Evolutionary conservation across 2,329 filamentous ascomycete genomes (phyloP), one percentile per base, ranked within the genome.

Genomic region (Plectosphaerella cucumerina): DNA sequence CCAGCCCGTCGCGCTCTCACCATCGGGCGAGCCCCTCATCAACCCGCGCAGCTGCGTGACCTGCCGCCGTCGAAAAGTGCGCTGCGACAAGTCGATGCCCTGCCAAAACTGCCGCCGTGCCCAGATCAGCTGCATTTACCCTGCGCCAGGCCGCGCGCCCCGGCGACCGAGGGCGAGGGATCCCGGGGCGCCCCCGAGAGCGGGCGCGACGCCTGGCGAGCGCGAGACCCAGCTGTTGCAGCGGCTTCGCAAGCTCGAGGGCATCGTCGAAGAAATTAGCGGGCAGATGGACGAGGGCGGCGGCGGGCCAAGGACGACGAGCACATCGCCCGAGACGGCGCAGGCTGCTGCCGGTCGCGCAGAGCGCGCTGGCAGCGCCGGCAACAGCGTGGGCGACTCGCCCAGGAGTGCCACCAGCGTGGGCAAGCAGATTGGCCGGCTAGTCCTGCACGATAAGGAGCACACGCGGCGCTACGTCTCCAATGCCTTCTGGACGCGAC

Each of bases 71-170:
- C 73, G 84, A 55, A 87, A 89, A 66, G 87, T 91, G 50, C 86
- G 86, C 61, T 91, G 87, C 74, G 86, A 91, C 71, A 90, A 90
- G 71, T 77, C 81, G 60, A 82, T 89, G 73, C 85, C 87, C 15
- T 91, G 87, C 66, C 82, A 82, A 59, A 90, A 91, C 65, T 91
- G 87, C 65, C 80, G 80, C 41, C 81, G 85, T 56, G 85, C 85
- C 39, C 73, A 84, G 59, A 87, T 87, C 52, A 80, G 86, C 58
- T 91, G 87, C 65, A 72, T 89, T 46, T 91, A 89, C 62, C 87
- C 87, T 1, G 84, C 86, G 3, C 87, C 87, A 1, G 87, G 87
- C 10, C 78, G 87, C 50, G 86, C 87, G 6, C 87, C 86, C 10
- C 76, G 87, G 41, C 84, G 87, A 58, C 77, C 80, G 53, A 78